phyloP scores from a whole-genome alignment of 148 eudicot genomes.

The Salicornia ramosissima region DNA sequence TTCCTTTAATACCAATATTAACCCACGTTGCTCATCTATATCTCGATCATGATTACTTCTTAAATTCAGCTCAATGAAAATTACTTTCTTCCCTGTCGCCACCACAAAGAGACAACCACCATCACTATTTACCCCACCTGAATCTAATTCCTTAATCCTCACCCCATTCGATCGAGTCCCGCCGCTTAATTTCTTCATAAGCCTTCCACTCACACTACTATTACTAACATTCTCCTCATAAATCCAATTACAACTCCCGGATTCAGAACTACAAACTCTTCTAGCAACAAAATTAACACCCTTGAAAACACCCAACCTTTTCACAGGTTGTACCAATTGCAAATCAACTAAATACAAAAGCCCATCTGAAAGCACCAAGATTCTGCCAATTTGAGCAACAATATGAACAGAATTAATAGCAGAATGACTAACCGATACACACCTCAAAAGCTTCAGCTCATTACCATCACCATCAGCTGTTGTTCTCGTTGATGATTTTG shows the following conservation, averaged over 20 bases:
- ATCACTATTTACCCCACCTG: slow-evolving; percentile 29
- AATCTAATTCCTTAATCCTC: slow-evolving; percentile 33
- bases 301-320: slow-evolving; percentile 35
- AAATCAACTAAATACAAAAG: slow-evolving; percentile 41
- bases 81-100: slow-evolving; percentile 53
- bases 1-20: slow-evolving; percentile 58
- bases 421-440: slow-evolving; percentile 26
- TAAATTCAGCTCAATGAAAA: slow-evolving; percentile 46
- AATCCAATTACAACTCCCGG: slow-evolving; percentile 27
- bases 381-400: slow-evolving; percentile 29
- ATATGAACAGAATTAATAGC: slow-evolving; percentile 37
- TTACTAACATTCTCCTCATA: slow-evolving; percentile 23
- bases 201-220: slow-evolving; percentile 34
- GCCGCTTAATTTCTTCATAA: slow-evolving; percentile 52
- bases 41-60: slow-evolving; percentile 21
- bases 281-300: slow-evolving; percentile 53
- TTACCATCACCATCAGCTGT: slow-evolving; percentile 6
- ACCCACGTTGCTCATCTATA: slow-evolving; percentile 28
- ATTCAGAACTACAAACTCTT: slow-evolving; percentile 39
- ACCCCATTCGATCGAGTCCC: slow-evolving; percentile 48
- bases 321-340: slow-evolving; percentile 33
- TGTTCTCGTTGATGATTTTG: slow-evolving; percentile 5
- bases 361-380: slow-evolving; percentile 56
- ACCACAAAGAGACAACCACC: slow-evolving; percentile 43
- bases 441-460: slow-evolving; percentile 29